A percentile compares a stretch with the other conserved stretches of the same genome.
Evolutionary conservation across 2,329 filamentous ascomycete species (phyloP).

Genomic region (Alternaria sp.): DNA sequence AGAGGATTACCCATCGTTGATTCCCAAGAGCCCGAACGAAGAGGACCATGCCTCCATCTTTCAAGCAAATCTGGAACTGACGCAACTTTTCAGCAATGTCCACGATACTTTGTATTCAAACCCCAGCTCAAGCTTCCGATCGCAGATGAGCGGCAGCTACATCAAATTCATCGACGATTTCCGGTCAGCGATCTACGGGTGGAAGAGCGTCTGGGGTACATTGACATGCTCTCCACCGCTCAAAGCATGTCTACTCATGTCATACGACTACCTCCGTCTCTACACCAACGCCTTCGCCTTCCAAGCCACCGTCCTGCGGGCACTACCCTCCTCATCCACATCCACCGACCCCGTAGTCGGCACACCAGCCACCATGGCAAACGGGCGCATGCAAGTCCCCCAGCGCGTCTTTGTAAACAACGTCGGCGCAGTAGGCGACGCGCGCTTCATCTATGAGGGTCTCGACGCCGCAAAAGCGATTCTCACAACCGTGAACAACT

Average conservation of each 20-base stretch:
- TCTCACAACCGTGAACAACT: conserved; percentile 58
- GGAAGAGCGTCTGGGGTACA: conserved; percentile 74
- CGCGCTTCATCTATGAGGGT: conserved; percentile 58
- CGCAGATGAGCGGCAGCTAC: conserved; percentile 74
- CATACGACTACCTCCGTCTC: conserved; percentile 74
- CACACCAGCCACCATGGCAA: not conserved
- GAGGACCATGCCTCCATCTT: conserved; percentile 74
- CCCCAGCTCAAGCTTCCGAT: conserved; percentile 70
- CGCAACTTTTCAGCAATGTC: conserved; percentile 74
- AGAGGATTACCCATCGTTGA: conserved; percentile 71
- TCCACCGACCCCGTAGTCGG: conserved; percentile 11
- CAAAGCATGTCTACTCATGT: conserved; percentile 71
- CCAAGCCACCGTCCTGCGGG: conserved; percentile 67
- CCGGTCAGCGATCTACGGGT: conserved; percentile 69
- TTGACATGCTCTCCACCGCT: conserved; percentile 69
- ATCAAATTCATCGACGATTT: conserved; percentile 80
- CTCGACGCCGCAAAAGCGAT: conserved; percentile 58
- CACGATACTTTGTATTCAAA: conserved; percentile 77
- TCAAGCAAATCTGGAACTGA: conserved; percentile 73
- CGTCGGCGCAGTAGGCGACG: conserved; percentile 56
- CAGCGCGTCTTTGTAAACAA: conserved; percentile 58
- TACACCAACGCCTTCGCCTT: conserved; percentile 80
- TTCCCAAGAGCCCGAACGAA: conserved; percentile 63
- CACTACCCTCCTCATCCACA: conserved; percentile 41
- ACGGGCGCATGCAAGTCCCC: conserved; percentile 42